A percentile compares a stretch with the other conserved stretches of the same genome.
Conservation (phyloP, 257 asterid species). For the Nicotiana paniculata region DNA sequence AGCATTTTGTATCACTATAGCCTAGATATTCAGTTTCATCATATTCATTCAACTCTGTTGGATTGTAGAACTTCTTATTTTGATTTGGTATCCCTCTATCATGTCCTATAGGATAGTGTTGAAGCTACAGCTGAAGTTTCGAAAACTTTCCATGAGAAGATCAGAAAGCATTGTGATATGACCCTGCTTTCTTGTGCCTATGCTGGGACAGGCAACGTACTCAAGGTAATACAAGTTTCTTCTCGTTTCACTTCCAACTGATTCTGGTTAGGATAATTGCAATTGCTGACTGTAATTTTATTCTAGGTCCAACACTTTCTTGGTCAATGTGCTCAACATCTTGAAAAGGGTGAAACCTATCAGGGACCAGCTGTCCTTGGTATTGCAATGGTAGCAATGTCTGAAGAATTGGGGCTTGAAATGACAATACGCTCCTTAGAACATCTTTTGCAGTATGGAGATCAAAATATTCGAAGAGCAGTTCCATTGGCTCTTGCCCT, state of each 20-base stretch:
- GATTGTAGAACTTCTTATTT: background rate
- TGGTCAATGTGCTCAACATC: slow-evolving; percentile 89
- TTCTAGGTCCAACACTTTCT: slow-evolving; percentile 87
- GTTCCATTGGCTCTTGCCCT: slow-evolving; percentile 94
- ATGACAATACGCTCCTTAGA: slow-evolving; percentile 98
- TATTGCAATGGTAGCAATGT: slow-evolving; percentile 98
- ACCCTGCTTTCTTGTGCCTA: slow-evolving; percentile 89
- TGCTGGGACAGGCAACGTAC: slow-evolving; percentile 95
- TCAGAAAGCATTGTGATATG: slow-evolving; percentile 77
- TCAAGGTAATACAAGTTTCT: slow-evolving; percentile 48
- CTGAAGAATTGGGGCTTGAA: slow-evolving; percentile 88
- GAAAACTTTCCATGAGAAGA: slow-evolving; percentile 74
- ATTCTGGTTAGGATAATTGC: background rate
- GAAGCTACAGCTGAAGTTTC: slow-evolving; percentile 87
- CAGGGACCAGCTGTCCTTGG: slow-evolving; percentile 99
- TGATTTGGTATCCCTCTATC: slow-evolving; percentile 6
- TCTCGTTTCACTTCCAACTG: background rate
- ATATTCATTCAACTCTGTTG: background rate
- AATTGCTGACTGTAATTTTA: slow-evolving; percentile 17
- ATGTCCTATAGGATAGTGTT: slow-evolving; percentile 55
- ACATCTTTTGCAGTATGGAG: slow-evolving; percentile 95
- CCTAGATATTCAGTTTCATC: background rate
- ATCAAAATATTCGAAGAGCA: slow-evolving; percentile 79
- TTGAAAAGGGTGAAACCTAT: slow-evolving; percentile 73
- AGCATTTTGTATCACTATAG: background rate